These are phyloP conservation scores for Xylariaceae sp. DNA, from an alignment of 2,329 filamentous ascomycete genomes.

Conservation along the genomic window DNA sequence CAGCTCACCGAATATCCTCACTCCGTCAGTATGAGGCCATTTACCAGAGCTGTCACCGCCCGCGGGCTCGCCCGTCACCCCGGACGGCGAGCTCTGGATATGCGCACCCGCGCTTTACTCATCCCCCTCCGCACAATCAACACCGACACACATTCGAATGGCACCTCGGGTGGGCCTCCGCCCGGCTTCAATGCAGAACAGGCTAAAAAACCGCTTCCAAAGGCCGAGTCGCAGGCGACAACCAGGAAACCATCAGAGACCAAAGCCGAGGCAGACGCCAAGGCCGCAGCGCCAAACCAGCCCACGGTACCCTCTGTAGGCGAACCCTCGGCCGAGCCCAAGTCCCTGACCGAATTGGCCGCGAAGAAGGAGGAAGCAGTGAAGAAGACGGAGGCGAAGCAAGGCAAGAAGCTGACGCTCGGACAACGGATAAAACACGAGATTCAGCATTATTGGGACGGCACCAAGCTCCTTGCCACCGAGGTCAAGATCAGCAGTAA, in stretches of 20 bases:
- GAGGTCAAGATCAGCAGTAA: slow-evolving; percentile 92
- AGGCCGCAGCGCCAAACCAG: slow-evolving; percentile 21
- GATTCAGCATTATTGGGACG: slow-evolving; percentile 93
- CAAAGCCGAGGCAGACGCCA: slow-evolving; percentile 30
- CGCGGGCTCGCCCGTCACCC: slow-evolving; percentile 45
- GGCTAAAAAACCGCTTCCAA: slow-evolving; percentile 78
- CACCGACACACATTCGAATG: slow-evolving; percentile 57
- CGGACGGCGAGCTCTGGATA: slow-evolving; percentile 42
- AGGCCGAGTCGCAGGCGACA: slow-evolving; percentile 42
- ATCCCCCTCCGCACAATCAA: slow-evolving; percentile 55
- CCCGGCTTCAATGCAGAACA: slow-evolving; percentile 89
- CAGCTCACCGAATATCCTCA: no score
- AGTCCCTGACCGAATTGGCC: slow-evolving; percentile 58
- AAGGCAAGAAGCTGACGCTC: slow-evolving; percentile 82
- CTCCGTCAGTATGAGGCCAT: no score
- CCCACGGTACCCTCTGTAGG: slow-evolving; percentile 28
- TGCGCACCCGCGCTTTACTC: slow-evolving; percentile 54
- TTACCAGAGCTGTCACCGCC: slow-evolving; percentile 39
- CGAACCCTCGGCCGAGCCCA: slow-evolving; percentile 38
- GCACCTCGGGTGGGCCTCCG: slow-evolving; percentile 63
- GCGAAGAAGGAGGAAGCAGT: slow-evolving; percentile 60
- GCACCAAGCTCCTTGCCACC: slow-evolving; percentile 87
- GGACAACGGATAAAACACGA: slow-evolving; percentile 96
- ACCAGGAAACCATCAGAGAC: slow-evolving; percentile 34
- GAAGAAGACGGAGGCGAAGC: slow-evolving; percentile 66